Percentiles rank a stretch among this genome's conserved stretches.
Evolutionary conservation across 2,329 filamentous ascomycete genomes (phyloP).

Genomic region (Epichloe festucae): DNA sequence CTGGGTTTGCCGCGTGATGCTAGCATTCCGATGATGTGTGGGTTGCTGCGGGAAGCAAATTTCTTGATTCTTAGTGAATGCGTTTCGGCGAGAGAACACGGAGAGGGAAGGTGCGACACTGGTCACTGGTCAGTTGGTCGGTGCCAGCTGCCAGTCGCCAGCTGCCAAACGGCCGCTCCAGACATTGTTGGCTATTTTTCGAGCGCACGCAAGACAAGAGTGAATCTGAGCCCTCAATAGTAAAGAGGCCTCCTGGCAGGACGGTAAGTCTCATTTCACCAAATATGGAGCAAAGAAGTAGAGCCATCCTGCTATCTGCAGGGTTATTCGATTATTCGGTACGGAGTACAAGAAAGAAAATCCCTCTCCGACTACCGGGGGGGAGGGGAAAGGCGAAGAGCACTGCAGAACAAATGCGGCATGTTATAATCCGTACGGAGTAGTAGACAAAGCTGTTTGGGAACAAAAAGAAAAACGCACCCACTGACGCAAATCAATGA

Average conservation of each 20-base stretch:
- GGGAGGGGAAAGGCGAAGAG: too few species aligned
- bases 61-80: neutral
- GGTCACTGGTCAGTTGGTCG: neutral
- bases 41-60: neutral
- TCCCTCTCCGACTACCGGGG: too few species aligned
- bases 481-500: too few species aligned
- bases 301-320: too few species aligned
- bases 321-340: too few species aligned
- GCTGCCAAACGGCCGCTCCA: neutral
- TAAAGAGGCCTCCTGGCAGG: neutral
- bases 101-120: conserved; percentile 1
- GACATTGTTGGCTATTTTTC: neutral
- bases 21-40: neutral
- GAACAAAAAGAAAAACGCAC: too few species aligned
- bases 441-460: too few species aligned
- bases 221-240: neutral
- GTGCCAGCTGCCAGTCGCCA: neutral
- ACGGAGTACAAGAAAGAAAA: too few species aligned
- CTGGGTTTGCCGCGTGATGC: neutral
- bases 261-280: too few species aligned
- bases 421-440: too few species aligned
- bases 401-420: too few species aligned
- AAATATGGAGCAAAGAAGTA: too few species aligned
- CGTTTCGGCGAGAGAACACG: neutral
- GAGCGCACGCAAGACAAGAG: neutral